A percentile compares a stretch with the other conserved stretches of the same genome.
Conservation (phyloP, 495 filamentous ascomycete species). For the Penicillium coprophilum region DNA sequence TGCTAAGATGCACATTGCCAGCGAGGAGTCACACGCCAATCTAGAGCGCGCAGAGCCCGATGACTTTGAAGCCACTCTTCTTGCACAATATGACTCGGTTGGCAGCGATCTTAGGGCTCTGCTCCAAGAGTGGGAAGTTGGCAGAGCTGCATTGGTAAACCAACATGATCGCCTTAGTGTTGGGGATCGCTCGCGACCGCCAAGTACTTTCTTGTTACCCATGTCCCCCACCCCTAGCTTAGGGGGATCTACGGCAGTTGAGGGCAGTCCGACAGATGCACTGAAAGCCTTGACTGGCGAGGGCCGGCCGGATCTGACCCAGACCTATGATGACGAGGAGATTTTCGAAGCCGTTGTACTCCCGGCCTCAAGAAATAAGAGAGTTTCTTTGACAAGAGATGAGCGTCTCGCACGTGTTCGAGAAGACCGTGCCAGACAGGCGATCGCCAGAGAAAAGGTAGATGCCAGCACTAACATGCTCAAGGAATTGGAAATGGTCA, state of each 20-base stretch:
- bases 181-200: slow-evolving; percentile 64
- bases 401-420: slow-evolving; percentile 86
- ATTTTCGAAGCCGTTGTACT: slow-evolving; percentile 88
- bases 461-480: slow-evolving; percentile 87
- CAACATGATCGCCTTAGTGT: slow-evolving; percentile 59
- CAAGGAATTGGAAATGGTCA: slow-evolving; percentile 84
- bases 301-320: slow-evolving; percentile 31
- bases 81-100: slow-evolving; percentile 91
- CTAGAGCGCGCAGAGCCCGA: slow-evolving; percentile 71
- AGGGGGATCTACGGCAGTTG: slow-evolving; percentile 81
- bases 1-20: slow-evolving; percentile 88
- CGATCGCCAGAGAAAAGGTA: slow-evolving; percentile 62
- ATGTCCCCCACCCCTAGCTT: slow-evolving; percentile 77
- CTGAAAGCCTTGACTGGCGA: slow-evolving; percentile 74
- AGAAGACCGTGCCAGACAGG: slow-evolving; percentile 75
- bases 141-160: slow-evolving; percentile 69
- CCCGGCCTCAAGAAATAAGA: slow-evolving; percentile 57
- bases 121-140: slow-evolving; percentile 88
- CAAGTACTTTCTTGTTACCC: slow-evolving; percentile 67
- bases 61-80: slow-evolving; percentile 66
- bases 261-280: slow-evolving; percentile 74
- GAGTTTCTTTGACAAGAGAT: slow-evolving; percentile 75
- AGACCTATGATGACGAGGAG: slow-evolving; percentile 59
- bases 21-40: slow-evolving; percentile 80
- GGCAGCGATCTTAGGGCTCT: slow-evolving; percentile 80